A percentile compares a stretch with the other conserved stretches of the same genome.
phyloP scores from a whole-genome alignment of 1,139 yeast genomes.

The Yamadazyma blattariae region DNA sequence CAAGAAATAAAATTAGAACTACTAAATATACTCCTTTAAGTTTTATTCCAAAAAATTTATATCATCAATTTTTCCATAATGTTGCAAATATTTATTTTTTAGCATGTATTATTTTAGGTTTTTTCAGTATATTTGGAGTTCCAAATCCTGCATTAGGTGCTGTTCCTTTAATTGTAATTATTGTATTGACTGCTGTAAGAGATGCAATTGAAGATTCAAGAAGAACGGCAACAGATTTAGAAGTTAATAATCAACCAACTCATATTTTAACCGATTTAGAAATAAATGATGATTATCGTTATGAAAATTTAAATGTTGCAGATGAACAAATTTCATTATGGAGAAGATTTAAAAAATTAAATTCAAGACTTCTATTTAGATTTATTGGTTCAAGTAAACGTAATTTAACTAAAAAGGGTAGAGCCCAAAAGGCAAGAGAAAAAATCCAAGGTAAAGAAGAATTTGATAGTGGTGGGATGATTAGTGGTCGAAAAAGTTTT shows the following conservation, averaged over 20 bases:
- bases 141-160: conserved; percentile 55
- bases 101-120: conserved; percentile 49
- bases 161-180: conserved; percentile 59
- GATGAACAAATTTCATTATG: conserved; percentile 53
- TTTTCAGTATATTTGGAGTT: conserved; percentile 55
- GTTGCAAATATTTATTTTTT: conserved; percentile 58
- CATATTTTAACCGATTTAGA: conserved; percentile 32
- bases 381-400: conserved; percentile 27
- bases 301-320: conserved; percentile 42
- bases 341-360: conserved; percentile 59
- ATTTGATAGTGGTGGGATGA: too few relatives aligned
- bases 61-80: conserved; percentile 47
- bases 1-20: conserved; percentile 57
- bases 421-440: conserved; percentile 30
- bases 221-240: conserved; percentile 51
- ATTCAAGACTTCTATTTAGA: conserved; percentile 29
- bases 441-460: conserved; percentile 9
- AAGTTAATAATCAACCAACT: conserved; percentile 50
- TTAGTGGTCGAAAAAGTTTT: conserved; percentile 27
- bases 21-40: conserved; percentile 58
- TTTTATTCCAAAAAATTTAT: conserved; percentile 52
- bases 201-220: conserved; percentile 60
- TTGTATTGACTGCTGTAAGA: conserved; percentile 50
- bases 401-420: conserved; percentile 37
- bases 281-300: conserved; percentile 14